Percentiles rank a stretch among this genome's conserved stretches.
Conservation (phyloP, 2,329 filamentous ascomycete genomes). For the Calonectria pteridis region DNA sequence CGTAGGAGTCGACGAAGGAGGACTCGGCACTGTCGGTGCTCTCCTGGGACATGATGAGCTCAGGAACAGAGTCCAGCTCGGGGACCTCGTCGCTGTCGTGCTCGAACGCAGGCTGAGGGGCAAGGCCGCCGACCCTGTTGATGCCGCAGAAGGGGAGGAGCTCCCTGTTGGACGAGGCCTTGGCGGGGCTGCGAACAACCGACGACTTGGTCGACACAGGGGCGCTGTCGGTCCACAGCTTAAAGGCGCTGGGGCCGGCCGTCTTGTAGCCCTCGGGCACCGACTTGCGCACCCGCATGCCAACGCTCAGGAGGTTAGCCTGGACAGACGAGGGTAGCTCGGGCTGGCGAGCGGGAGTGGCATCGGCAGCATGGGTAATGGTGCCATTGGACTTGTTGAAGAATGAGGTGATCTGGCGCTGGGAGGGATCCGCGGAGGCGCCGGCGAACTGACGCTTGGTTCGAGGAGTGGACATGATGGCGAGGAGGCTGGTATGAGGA, state of each 20-base stretch:
- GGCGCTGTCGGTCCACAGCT: slow-evolving; percentile 61
- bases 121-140: slow-evolving; percentile 78
- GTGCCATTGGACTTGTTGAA: slow-evolving; percentile 58
- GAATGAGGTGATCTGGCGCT: slow-evolving; percentile 75
- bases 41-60: slow-evolving; percentile 68
- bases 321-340: slow-evolving; percentile 76
- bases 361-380: slow-evolving; percentile 45
- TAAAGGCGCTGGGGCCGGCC: slow-evolving; percentile 60
- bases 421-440: slow-evolving; percentile 67
- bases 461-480: slow-evolving; percentile 65
- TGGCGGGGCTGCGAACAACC: slow-evolving; percentile 33
- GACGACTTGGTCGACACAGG: slow-evolving; percentile 29
- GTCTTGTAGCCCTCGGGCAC: slow-evolving; percentile 97
- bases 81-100: slow-evolving; percentile 46
- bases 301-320: slow-evolving; percentile 87
- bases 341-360: slow-evolving; percentile 52
- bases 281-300: slow-evolving; percentile 94
- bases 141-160: slow-evolving; percentile 86
- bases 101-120: slow-evolving; percentile 65
- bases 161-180: slow-evolving; percentile 62
- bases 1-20: slow-evolving; percentile 29
- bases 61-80: slow-evolving; percentile 57
- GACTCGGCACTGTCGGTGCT: slow-evolving; percentile 56
- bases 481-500: slow-evolving; percentile 7
- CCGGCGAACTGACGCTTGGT: slow-evolving; percentile 74